Evolutionary conservation across 495 filamentous ascomycete genomes (phyloP), one percentile per base, ranked within the genome.

Genomic region (Mycothermus thermophilus): DNA sequence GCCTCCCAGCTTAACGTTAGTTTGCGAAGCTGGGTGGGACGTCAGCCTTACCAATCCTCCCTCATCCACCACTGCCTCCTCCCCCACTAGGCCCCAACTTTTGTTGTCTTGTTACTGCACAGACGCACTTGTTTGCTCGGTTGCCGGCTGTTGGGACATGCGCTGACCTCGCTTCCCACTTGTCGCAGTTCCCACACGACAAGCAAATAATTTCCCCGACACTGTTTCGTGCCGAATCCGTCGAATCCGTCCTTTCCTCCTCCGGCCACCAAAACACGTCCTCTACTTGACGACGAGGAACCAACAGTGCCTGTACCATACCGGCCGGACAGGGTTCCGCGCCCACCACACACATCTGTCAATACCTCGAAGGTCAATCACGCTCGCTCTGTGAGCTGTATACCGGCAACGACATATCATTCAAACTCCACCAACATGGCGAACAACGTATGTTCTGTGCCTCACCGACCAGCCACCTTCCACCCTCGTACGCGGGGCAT

Each of bases 1-100:
- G 28, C 27, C 18, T 24, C 24, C 23, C 22, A 32, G 23, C 18
- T 34, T 32, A 20, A 17, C 19, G 27, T 31, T 33, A 19, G 12
- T 11, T 34, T 8, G 19, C 16, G 16, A 12, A 11, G 16, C 27
- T 34, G 32, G 22, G 40, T 28, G 29, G 37, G 29, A 31, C 46
- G 53, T 55, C 52, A 55, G 52, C 52, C 52, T 53, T 55, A 48
- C 49, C 49, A 43, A 40, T 37, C 40, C 32, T 51, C 38, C 38
- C 21, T 43, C 35, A 19, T 23, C 38, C 38, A 16, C 38, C 37
- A 37, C 43, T 27, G 28, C 44, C 38, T 41, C 40, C 41, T n/a
- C n/a, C n/a, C n/a, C n/a, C n/a, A n/a, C n/a, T n/a, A n/a, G n/a
- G n/a, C n/a, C n/a, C n/a, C n/a, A n/a, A n/a, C n/a, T n/a, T n/a